Conservation (phyloP, 768 basidiomycete genomes). For the Kwoniella dejecticola region DNA sequence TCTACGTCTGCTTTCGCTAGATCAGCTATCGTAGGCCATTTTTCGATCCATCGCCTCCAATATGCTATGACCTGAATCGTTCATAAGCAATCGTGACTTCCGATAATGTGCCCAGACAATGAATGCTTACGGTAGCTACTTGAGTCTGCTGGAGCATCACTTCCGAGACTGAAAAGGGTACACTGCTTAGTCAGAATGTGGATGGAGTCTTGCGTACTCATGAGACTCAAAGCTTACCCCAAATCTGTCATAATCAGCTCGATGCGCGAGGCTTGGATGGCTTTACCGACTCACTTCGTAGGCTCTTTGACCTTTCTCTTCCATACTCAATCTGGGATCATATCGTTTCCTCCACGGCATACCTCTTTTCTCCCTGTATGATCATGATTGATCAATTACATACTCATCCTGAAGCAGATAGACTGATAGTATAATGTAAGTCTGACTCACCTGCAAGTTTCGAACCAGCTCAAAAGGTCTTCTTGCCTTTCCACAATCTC, state of each 20-base stretch:
- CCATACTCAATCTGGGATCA: conserved; percentile 59
- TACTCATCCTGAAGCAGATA: neutral
- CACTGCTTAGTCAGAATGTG: neutral
- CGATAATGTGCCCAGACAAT: neutral
- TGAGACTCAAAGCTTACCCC: conserved; percentile 23
- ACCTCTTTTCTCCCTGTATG: conserved; percentile 61
- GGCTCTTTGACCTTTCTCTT: conserved; percentile 76
- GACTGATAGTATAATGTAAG: neutral
- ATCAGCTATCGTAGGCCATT: conserved; percentile 76
- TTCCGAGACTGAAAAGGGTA: conserved; percentile 59
- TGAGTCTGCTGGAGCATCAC: conserved; percentile 98
- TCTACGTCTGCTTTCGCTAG: conserved; percentile 61
- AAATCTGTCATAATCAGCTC: conserved; percentile 72
- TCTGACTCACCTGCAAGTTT: conserved; percentile 60
- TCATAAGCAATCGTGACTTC: neutral
- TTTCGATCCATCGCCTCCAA: conserved; percentile 83
- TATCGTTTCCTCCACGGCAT: conserved; percentile 89
- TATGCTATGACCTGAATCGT: conserved; percentile 73
- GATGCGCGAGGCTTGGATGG: neutral
- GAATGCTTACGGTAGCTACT: conserved; percentile 58
- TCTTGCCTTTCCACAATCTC: conserved; percentile 32
- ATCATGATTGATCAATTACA: neutral
- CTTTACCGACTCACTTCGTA: conserved; percentile 69
- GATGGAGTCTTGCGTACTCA: too few relatives aligned
- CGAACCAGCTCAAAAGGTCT: conserved; percentile 66